Base-by-base conservation (phyloP, 2,329 filamentous ascomycete genomes). In the Neopestalotiopsis clavispora region DNA sequence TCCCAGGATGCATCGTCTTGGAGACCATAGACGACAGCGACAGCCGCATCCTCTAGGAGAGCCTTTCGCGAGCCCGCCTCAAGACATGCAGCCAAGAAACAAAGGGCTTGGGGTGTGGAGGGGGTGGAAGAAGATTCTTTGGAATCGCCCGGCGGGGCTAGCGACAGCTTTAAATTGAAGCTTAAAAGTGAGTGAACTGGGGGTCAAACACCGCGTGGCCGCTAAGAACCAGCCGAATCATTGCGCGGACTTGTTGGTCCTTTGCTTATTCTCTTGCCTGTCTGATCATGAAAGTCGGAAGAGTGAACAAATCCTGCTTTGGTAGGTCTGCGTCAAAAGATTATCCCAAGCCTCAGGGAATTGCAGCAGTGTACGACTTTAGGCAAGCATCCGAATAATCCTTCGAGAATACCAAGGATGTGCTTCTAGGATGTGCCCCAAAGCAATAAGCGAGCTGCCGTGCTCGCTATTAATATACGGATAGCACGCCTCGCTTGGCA, bases 91-190 rank as follows among this genome's bases (percentile, higher is more conserved):
- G 45, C 45, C 45, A 52, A 52, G 45, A 52, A 52, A 52, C 45
- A 20, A 9, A 14, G 23, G n/a, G 34, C 34, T 52, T n/a, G 45
- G 45, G 42, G n/a, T 52, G 45, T 20, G 20, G n/a, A 17, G 32
- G 32, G 59, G 17, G 28, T 62, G 59, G 32, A 34, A 14, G 30
- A 30, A 20, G 59, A 20, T 62, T 62, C 34, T 30, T n/a, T 34
- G 20, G 34, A 14, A 14, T n/a, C 6, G n/a, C 6, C 57, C 30
- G 59, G 59, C 34, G 59, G 32, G 59, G 59, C 59, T 62, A 42
- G 32, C 59, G 32, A 40, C 59, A 62, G 59, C 59, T 62, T 40
- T 62, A 62, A 62, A 62, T 62, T 62, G 28, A 62, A 34, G 59
- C 59, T 62, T 62, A 62, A 61, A 61, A 61, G 14, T 17, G 10